These are phyloP conservation scores for Calycina herbarum DNA, from an alignment of 2,329 filamentous ascomycete species.

Conservation along the genomic window DNA sequence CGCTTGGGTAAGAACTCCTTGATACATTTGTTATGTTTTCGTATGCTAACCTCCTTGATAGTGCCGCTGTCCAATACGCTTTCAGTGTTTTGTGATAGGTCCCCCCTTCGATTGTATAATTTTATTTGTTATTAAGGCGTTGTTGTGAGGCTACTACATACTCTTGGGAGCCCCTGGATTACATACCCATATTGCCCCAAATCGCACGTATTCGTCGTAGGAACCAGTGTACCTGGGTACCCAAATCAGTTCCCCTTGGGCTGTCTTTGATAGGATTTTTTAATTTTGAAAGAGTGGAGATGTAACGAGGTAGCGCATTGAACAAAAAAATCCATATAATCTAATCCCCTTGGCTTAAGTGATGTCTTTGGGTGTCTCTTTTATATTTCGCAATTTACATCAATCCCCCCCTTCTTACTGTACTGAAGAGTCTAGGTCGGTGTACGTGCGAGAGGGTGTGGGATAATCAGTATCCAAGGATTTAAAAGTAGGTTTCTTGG, in stretches of 20 bases:
- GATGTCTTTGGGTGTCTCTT: neutral
- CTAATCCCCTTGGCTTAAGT: neutral
- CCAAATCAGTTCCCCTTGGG: conserved; percentile 11
- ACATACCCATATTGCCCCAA: conserved; percentile 18
- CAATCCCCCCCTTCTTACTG: no score
- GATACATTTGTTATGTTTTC: neutral
- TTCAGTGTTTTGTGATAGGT: conserved; percentile 30
- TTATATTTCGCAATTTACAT: neutral
- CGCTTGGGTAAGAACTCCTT: conserved; percentile 74
- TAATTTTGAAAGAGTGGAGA: neutral
- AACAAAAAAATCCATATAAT: neutral
- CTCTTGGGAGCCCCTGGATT: conserved; percentile 28
- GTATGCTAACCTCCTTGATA: conserved; percentile 25
- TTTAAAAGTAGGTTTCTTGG: no score
- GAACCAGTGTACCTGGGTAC: conserved; percentile 10
- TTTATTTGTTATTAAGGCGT: conserved; percentile 22
- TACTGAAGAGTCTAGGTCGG: no score
- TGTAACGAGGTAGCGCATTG: neutral
- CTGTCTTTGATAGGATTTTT: conserved; percentile 19
- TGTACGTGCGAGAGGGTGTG: no score
- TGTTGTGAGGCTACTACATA: conserved; percentile 27
- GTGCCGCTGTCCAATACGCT: conserved; percentile 39
- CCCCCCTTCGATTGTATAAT: conserved; percentile 17
- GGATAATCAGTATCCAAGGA: no score
- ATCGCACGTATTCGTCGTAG: conserved; percentile 20